Percentiles rank a stretch among this genome's conserved stretches.
Conservation (phyloP, 1,139 yeast species). For the Sugiyamaella neomexicana region DNA sequence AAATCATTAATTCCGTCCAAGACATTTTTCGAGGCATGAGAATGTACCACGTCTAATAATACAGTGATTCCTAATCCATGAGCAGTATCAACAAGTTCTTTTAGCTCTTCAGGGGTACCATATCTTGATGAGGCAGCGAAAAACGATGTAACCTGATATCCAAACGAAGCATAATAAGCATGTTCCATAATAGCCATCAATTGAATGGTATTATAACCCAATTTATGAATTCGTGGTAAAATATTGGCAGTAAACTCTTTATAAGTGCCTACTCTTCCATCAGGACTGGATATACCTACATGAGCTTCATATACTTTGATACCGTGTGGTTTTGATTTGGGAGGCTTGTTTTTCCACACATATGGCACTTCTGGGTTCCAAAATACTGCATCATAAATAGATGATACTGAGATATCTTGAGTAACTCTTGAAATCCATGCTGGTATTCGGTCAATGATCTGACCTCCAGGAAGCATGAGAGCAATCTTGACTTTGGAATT, state of each 20-base stretch:
- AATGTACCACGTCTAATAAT: constrained; percentile 87
- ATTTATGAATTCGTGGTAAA: constrained; percentile 76
- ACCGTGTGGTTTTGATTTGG: constrained; percentile 54
- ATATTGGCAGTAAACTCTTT: constrained; percentile 77
- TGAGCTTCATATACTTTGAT: constrained; percentile 93
- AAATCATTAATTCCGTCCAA: constrained; percentile 90
- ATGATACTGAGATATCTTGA: constrained; percentile 52
- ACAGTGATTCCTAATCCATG: constrained; percentile 87
- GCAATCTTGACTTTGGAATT: constrained; percentile 76
- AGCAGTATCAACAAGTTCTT: constrained; percentile 87
- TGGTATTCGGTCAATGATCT: constrained; percentile 74
- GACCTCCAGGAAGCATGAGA: constrained; percentile 65
- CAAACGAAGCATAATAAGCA: constrained; percentile 96
- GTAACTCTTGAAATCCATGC: constrained; percentile 90
- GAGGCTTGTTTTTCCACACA: constrained; percentile 55
- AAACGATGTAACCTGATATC: constrained; percentile 91
- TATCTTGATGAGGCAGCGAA: constrained; percentile 86
- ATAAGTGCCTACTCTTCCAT: constrained; percentile 80
- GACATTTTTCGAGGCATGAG: constrained; percentile 93
- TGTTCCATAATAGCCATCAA: constrained; percentile 99
- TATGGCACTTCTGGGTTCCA: constrained; percentile 79
- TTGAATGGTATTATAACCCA: constrained; percentile 92
- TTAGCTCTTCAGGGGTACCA: constrained; percentile 93
- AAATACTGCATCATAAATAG: constrained; percentile 80
- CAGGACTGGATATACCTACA: constrained; percentile 91